phyloP scores from a whole-genome alignment of 768 basidiomycete species.

The Gloeostereum incarnatum region DNA sequence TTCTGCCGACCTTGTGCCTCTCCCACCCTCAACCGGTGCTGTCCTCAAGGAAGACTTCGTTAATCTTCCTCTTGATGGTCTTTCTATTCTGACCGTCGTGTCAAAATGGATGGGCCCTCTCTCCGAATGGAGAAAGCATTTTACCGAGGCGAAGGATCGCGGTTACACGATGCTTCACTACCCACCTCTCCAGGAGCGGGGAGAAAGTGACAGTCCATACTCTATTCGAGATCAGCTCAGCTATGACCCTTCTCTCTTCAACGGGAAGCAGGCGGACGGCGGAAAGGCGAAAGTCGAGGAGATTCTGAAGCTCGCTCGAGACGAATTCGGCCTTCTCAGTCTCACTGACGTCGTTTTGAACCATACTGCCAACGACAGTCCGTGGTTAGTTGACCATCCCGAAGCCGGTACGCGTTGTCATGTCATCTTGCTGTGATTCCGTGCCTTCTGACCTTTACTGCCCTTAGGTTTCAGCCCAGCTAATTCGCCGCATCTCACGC shows the following conservation, averaged over 20 bases:
- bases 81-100: constrained; percentile 83
- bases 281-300: constrained; percentile 52
- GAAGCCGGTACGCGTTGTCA: constrained; percentile 69
- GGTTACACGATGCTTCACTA: constrained; percentile 99
- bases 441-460: not conserved
- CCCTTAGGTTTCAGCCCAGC: constrained; percentile 74
- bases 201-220: constrained; percentile 86
- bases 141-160: constrained; percentile 75
- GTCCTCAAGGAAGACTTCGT: constrained; percentile 39
- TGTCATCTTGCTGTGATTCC: not conserved
- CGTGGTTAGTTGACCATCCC: constrained; percentile 89
- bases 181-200: constrained; percentile 89
- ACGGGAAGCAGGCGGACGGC: constrained; percentile 30
- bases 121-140: constrained; percentile 66
- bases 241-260: constrained; percentile 75
- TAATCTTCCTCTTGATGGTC: constrained; percentile 77
- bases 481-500: constrained; percentile 86
- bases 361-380: constrained; percentile 91
- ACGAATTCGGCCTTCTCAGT: constrained; percentile 83
- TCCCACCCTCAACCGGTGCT: constrained; percentile 45
- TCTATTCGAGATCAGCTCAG: constrained; percentile 82
- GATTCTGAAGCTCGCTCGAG: constrained; percentile 60
- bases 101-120: constrained; percentile 98
- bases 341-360: constrained; percentile 96
- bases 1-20: constrained; percentile 36